phyloP scores from a whole-genome alignment of 305 asterid genomes.

The Caryopteris hybrid region DNA sequence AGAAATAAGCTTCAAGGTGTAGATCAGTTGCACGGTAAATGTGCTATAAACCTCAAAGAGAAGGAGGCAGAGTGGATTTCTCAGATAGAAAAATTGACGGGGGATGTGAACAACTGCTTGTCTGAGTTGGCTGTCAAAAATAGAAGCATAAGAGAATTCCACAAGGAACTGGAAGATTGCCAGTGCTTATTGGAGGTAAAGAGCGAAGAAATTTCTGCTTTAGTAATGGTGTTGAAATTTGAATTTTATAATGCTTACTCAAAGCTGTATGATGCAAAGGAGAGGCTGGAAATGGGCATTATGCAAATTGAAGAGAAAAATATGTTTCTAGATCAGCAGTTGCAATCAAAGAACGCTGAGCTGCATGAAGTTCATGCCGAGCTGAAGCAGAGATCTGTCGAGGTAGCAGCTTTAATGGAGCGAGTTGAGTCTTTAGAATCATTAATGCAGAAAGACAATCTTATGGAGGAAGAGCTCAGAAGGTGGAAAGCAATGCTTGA shows the following conservation, averaged over 20 bases:
- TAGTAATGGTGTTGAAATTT: constrained; percentile 35
- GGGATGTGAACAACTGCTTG: constrained; percentile 20
- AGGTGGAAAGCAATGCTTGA: constrained; percentile 26
- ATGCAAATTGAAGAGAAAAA: constrained; percentile 28
- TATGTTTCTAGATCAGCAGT: constrained; percentile 23
- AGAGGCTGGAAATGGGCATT: constrained; percentile 23
- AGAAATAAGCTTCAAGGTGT: constrained; percentile 24
- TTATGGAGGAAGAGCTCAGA: constrained; percentile 28
- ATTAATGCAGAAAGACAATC: constrained; percentile 10
- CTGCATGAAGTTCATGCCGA: constrained; percentile 22
- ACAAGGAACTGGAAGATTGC: constrained; percentile 31
- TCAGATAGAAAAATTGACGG: constrained; percentile 27
- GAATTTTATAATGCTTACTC: constrained; percentile 29
- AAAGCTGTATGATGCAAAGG: constrained; percentile 25
- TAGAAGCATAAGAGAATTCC: constrained; percentile 18
- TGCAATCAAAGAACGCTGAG: constrained; percentile 23
- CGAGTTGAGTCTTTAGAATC: constrained; percentile 18
- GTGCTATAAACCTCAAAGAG: constrained; percentile 29
- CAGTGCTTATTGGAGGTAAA: constrained; percentile 27
- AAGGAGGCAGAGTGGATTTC: constrained; percentile 37
- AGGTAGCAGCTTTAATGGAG: constrained; percentile 20
- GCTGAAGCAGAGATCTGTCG: constrained; percentile 28
- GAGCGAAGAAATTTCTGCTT: constrained; percentile 26
- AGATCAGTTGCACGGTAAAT: constrained; percentile 34
- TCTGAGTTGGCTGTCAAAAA: constrained; percentile 32